Evolutionary conservation across 2,329 filamentous ascomycete species (phyloP), one percentile per base, ranked within the genome.

Genomic region (Bimuria novae-zelandiae): DNA sequence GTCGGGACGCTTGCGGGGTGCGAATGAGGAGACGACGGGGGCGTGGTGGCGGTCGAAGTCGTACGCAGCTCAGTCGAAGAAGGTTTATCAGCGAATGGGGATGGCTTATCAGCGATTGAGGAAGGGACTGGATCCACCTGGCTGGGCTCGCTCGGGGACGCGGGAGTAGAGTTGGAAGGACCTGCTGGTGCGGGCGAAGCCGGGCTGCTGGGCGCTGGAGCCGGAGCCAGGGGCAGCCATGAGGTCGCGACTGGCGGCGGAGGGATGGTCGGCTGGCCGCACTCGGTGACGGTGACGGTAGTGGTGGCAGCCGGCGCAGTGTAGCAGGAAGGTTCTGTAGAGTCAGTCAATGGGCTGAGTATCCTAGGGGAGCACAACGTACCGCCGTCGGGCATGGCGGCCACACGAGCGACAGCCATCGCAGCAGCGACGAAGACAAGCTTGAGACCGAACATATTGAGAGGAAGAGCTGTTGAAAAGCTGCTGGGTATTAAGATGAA

Each of bases 381-480:
- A 45, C 33, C 22, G 14, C 45, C 7, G 8, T 30, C 36, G 45
- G 44, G 23, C 44, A 11, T 59, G 35, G 49, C 29, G 40, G 63
- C 64, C 39, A 57, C 61, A 47, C 62, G 56, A 49, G 54, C 54
- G 47, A 55, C 55, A 45, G 55, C 54, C 41, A 68, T 53, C 46
- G 58, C 55, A 36, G 61, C 60, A 39, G 27, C 55, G 48, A 58
- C 51, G 35, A 57, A 58, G 42, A 66, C 46, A 51, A 67, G 7
- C 63, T 64, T 69, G 59, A 60, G 61, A 36, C 54, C 59, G 55
- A 66, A 51, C 67, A 68, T 69, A 49, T 40, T 65, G 61, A 57
- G 46, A 52, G 54, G 42, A 47, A 51, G 58, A 39, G 41, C 49
- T 59, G 45, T 43, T 52, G 39, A 39, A 54, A 40, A 37, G 40